Evolutionary conservation across 2,329 filamentous ascomycete genomes (phyloP), one percentile per base, ranked within the genome.

Genomic region (Fusarium subglutinans): DNA sequence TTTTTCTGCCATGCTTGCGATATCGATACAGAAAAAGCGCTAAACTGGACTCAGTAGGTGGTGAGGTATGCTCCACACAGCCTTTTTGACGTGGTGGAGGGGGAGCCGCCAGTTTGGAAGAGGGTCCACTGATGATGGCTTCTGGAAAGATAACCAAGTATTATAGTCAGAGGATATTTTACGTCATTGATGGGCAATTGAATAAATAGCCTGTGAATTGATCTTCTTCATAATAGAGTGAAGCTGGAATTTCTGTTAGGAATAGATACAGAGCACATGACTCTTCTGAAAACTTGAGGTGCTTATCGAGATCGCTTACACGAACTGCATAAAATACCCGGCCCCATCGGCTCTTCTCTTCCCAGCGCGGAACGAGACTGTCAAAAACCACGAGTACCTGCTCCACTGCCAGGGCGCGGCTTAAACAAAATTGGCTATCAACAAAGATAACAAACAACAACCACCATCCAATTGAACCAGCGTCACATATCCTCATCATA

Each of bases 221-320:
- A 20, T 13, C n/a, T n/a, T 40, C 13, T 68, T 63, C 44, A 43
- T 14, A 26, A 22, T 51, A 22, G 41, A n/a, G 45, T n/a, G 17
- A 54, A 18, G 18, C 14, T 10, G 14, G 24, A 30, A 24, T 51
- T 33, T 22, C 24, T 13, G 24, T 14, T 38, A 17, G 11, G 17
- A 35, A 26, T 26, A 20, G 41, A 6, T 24, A 14, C 4, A 57
- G 48, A 51, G 28, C 63, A 69, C 33, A 40, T 62, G 28, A 56
- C 55, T 62, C 61, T 69, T 63, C 7, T 53, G 37, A 43, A 41
- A 53, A 53, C 40, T 35, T 41, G 44, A 47, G 11, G 28, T 24
- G 26, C 26, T 70, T 70, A 70, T 70, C 67, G 66, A 70, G 67
- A 70, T 70, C 66, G 67, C 66, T 70, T 70, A 70, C 59, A 70